Evolutionary conservation across 2,329 filamentous ascomycete species (phyloP).

Genomic region (Chrysosphaeria jannelii): DNA sequence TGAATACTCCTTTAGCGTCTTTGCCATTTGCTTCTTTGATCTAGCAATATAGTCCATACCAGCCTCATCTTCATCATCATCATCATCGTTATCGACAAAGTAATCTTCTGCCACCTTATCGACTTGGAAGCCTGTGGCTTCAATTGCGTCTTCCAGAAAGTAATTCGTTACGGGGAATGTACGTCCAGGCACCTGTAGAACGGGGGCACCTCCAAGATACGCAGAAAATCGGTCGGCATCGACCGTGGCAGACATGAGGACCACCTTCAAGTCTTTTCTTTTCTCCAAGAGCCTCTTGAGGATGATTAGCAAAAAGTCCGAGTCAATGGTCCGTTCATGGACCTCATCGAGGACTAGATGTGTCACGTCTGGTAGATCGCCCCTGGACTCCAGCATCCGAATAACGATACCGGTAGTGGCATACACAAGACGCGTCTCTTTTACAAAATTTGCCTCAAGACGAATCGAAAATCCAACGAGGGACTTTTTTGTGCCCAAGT

Average conservation of each 20-base stretch:
- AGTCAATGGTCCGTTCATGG: conserved; percentile 86
- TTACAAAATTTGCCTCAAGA: conserved; percentile 59
- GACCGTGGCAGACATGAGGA: conserved; percentile 93
- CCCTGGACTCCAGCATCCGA: conserved; percentile 77
- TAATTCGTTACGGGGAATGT: conserved; percentile 76
- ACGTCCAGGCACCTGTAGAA: conserved; percentile 70
- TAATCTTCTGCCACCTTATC: conserved; percentile 20
- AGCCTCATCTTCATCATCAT: conserved; percentile 20
- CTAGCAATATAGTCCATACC: conserved; percentile 20
- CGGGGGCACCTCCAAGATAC: conserved; percentile 61
- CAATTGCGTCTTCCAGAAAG: conserved; percentile 78
- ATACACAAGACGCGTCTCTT: conserved; percentile 62
- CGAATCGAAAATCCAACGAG: conserved; percentile 86
- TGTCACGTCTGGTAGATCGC: conserved; percentile 65
- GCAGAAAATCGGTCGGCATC: conserved; percentile 74
- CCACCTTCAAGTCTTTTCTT: conserved; percentile 61
- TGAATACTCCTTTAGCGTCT: conserved; percentile 44
- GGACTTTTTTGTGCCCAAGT: conserved; percentile 56
- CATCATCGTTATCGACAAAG: conserved; percentile 32
- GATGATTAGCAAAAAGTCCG: conserved; percentile 82
- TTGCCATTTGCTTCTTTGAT: conserved; percentile 24
- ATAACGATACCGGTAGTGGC: conserved; percentile 87
- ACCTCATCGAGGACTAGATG: conserved; percentile 94
- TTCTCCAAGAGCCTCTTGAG: conserved; percentile 51
- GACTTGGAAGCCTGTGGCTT: conserved; percentile 45